A percentile compares a stretch with the other conserved stretches of the same genome.
phyloP scores from a whole-genome alignment of 2,329 filamentous ascomycete species.

The Curvularia verruculosa region DNA sequence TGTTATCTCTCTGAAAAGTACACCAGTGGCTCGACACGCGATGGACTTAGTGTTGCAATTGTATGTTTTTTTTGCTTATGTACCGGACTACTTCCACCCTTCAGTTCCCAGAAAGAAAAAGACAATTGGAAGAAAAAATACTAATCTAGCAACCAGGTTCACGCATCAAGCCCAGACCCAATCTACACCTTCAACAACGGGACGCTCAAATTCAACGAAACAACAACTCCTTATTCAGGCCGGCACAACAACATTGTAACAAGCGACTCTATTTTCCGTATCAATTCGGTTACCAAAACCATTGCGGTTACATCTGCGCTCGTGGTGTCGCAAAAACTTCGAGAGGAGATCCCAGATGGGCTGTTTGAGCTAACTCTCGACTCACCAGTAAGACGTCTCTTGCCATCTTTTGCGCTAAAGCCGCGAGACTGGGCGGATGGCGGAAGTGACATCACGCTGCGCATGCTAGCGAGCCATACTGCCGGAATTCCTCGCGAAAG shows the following conservation, averaged over 20 bases:
- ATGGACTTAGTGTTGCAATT: slow-evolving; percentile 40
- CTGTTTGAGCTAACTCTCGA: slow-evolving; percentile 24
- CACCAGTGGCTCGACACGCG: slow-evolving; percentile 27
- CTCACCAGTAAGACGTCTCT: slow-evolving; percentile 29
- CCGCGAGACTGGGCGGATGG: slow-evolving; percentile 39
- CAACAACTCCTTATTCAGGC: slow-evolving; percentile 13
- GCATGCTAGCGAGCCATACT: slow-evolving; percentile 43
- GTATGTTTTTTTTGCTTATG: slow-evolving; percentile 23
- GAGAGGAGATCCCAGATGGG: neutral
- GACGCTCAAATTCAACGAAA: slow-evolving; percentile 41
- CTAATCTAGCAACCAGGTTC: slow-evolving; percentile 23
- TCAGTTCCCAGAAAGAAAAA: too few species aligned
- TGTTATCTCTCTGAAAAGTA: slow-evolving; percentile 26
- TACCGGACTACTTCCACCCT: neutral
- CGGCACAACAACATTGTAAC: slow-evolving; percentile 22
- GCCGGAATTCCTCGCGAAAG: slow-evolving; percentile 38
- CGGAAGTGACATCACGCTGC: slow-evolving; percentile 40
- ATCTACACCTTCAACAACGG: slow-evolving; percentile 38
- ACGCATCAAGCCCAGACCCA: slow-evolving; percentile 30
- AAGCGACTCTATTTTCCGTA: slow-evolving; percentile 40
- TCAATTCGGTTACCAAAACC: slow-evolving; percentile 40
- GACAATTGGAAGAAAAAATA: neutral
- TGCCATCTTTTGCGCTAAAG: slow-evolving; percentile 33
- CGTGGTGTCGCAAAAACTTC: slow-evolving; percentile 24
- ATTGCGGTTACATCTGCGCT: slow-evolving; percentile 36